Conservation (phyloP, 2,329 filamentous ascomycete genomes). For the Arthrocladium fulminans region DNA sequence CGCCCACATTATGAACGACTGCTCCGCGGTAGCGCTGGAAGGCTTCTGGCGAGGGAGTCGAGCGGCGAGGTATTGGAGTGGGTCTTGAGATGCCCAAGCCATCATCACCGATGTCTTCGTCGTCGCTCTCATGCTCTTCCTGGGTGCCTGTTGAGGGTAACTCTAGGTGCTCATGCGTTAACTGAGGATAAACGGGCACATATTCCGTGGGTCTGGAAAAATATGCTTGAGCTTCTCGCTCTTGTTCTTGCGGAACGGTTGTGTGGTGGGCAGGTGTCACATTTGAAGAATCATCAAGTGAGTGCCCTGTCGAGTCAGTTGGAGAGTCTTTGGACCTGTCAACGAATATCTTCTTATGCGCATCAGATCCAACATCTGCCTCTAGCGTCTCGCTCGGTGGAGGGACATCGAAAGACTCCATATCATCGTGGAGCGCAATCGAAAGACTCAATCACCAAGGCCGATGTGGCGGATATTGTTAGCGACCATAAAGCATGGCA, state of each 20-base stretch:
- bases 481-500: conserved; percentile 9
- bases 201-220: background rate
- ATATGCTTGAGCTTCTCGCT: background rate
- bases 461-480: too few relatives aligned
- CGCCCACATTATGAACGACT: conserved; percentile 26
- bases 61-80: conserved; percentile 36
- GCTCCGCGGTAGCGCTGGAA: conserved; percentile 32
- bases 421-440: background rate
- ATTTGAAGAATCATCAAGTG: background rate
- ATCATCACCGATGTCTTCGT: conserved; percentile 38
- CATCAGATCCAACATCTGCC: background rate
- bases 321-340: background rate
- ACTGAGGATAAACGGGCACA: conserved; percentile 4
- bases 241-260: background rate
- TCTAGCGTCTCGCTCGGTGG: background rate
- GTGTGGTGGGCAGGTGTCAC: background rate
- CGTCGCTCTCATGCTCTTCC: conserved; percentile 32
- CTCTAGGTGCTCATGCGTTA: conserved; percentile 5
- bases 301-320: background rate
- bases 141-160: conserved; percentile 25
- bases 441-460: background rate
- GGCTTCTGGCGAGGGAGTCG: conserved; percentile 29
- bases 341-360: background rate
- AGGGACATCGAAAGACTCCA: conserved; percentile 4
- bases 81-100: conserved; percentile 37